phyloP scores from a whole-genome alignment of 176 grass and related monocot genomes.

The Aegilops umbellulata region DNA sequence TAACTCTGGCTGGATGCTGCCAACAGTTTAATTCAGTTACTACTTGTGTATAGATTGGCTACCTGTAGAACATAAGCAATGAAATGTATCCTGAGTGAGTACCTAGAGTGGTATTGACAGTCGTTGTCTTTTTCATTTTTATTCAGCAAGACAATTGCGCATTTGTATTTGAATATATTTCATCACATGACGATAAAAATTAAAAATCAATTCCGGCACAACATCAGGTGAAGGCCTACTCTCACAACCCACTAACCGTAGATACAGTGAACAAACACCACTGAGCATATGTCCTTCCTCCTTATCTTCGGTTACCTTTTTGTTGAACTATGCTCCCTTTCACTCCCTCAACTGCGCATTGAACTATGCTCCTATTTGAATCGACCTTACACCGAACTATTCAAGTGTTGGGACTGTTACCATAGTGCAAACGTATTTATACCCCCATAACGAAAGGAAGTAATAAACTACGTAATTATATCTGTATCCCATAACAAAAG shows the following conservation, averaged over 20 bases:
- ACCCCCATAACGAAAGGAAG: not conserved
- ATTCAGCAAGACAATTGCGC: not conserved
- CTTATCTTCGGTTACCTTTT: not conserved
- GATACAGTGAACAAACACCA: not conserved
- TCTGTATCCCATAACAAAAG: not conserved
- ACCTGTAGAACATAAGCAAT: constrained; percentile 7
- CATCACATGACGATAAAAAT: not conserved
- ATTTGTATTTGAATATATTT: constrained; percentile 3
- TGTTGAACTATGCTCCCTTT: not conserved
- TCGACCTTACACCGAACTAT: not conserved
- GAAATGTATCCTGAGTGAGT: constrained; percentile 15
- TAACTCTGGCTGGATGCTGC: constrained; percentile 8
- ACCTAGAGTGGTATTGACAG: not conserved
- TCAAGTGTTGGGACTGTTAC: not conserved
- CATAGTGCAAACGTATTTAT: not conserved
- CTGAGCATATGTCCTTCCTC: not conserved
- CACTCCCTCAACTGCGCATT: not conserved
- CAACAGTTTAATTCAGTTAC: not conserved
- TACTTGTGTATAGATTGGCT: constrained; percentile 1
- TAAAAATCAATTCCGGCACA: not conserved
- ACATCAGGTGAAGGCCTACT: constrained; percentile 7
- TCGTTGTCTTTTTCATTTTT: not conserved
- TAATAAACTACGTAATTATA: not conserved
- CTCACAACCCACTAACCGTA: not conserved
- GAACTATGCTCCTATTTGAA: not conserved